Evolutionary conservation across 768 basidiomycete genomes (phyloP).

Genomic region (Calocera cornea): DNA sequence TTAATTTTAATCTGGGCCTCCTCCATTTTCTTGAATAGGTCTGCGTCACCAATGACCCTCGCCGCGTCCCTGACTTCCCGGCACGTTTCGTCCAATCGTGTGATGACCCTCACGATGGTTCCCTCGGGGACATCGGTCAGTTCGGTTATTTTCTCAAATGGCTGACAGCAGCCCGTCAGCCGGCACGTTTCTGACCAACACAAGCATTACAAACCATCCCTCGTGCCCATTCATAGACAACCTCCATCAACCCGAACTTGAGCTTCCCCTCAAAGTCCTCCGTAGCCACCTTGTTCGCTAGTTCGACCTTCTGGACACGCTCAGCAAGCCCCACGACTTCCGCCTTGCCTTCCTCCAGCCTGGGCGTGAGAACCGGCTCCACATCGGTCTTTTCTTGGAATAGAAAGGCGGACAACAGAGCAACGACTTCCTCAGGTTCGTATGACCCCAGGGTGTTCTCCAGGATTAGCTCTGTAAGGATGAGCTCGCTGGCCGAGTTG

Average conservation of each 20-base stretch:
- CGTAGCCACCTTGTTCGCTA: constrained; percentile 58
- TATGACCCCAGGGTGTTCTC: constrained; percentile 86
- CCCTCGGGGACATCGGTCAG: constrained; percentile 94
- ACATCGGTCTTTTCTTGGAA: constrained; percentile 96
- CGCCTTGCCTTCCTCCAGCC: constrained; percentile 66
- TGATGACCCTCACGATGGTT: constrained; percentile 92
- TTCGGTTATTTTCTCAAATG: constrained; percentile 85
- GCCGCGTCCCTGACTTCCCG: constrained; percentile 94
- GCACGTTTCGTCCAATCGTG: constrained; percentile 90
- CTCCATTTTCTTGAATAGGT: constrained; percentile 96
- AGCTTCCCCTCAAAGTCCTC: constrained; percentile 66
- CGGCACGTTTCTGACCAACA: neutral
- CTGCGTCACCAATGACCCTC: constrained; percentile 90
- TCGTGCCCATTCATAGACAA: constrained; percentile 98
- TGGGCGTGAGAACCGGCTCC: constrained; percentile 67
- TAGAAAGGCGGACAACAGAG: constrained; percentile 88
- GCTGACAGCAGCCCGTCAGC: constrained; percentile 35
- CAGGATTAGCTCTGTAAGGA: constrained; percentile 90
- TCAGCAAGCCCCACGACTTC: constrained; percentile 67
- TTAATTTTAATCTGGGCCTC: constrained; percentile 88
- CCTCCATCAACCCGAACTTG: constrained; percentile 87
- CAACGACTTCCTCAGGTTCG: constrained; percentile 92
- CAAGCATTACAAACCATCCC: constrained; percentile 65
- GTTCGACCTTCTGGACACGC: constrained; percentile 66
- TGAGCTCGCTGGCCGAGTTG: constrained; percentile 93